Percentiles rank a stretch among this genome's conserved stretches.
phyloP scores from a whole-genome alignment of 768 basidiomycete species.

The Pleurotus tuber-regium region DNA sequence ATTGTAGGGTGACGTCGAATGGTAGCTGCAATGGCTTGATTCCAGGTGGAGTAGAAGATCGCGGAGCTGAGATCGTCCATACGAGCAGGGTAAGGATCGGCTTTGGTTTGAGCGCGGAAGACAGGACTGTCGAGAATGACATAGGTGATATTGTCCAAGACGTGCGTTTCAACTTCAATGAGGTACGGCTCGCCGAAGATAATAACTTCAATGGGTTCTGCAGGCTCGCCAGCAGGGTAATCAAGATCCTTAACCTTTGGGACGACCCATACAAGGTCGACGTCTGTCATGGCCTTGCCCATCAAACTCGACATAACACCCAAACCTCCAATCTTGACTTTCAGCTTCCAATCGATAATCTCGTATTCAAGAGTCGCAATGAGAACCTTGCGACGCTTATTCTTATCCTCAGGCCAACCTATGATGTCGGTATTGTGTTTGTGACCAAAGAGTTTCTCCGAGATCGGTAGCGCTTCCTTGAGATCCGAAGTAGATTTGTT shows the following conservation, averaged over 20 bases:
- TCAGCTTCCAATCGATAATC: conserved; percentile 95
- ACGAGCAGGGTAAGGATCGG: conserved; percentile 93
- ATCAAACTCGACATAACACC: conserved; percentile 98
- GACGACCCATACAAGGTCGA: conserved; percentile 90
- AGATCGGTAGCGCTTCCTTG: conserved; percentile 51
- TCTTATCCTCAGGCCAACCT: conserved; percentile 95
- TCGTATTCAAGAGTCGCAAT: conserved; percentile 95
- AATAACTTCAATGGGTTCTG: conserved; percentile 93
- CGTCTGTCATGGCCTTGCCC: conserved; percentile 98
- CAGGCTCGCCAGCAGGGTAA: conserved; percentile 88
- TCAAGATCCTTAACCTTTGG: conserved; percentile 95
- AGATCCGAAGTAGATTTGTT: conserved; percentile 69
- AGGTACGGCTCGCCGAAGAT: conserved; percentile 96
- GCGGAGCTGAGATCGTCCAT: conserved; percentile 97
- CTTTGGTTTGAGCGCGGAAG: conserved; percentile 94
- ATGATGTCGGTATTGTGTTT: conserved; percentile 72
- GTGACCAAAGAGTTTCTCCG: conserved; percentile 73
- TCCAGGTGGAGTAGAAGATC: conserved; percentile 98
- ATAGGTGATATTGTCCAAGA: conserved; percentile 93
- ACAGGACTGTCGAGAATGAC: conserved; percentile 93
- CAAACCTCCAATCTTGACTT: conserved; percentile 96
- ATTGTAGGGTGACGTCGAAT: conserved; percentile 83
- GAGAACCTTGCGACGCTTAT: conserved; percentile 87
- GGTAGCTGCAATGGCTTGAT: conserved; percentile 92
- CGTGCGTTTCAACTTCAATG: conserved; percentile 93